Conservation (phyloP, 345 rosid genomes). For the Salix dunnii region DNA sequence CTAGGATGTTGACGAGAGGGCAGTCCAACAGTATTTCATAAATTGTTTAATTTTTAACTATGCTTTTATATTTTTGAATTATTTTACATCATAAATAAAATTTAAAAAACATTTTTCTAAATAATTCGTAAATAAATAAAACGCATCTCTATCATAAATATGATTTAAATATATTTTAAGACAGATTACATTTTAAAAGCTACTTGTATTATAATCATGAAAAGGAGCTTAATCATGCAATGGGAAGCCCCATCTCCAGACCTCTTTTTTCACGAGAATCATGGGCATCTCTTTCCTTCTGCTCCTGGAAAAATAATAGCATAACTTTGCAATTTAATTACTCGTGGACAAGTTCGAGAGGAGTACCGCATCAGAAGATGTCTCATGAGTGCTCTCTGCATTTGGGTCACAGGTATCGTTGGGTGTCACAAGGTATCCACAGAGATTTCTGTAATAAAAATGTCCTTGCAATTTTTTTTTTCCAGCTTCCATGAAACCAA, state of each 20-base stretch:
- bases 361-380: neutral
- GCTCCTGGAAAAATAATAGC: neutral
- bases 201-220: too few species aligned
- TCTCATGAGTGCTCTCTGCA: neutral
- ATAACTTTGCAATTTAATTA: neutral
- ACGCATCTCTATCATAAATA: too few species aligned
- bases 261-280: constrained; percentile 18
- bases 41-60: too few species aligned
- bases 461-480: neutral
- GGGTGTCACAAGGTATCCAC: neutral
- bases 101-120: too few species aligned
- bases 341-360: neutral
- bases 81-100: too few species aligned
- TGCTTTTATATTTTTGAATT: too few species aligned
- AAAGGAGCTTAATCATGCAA: constrained; percentile 34
- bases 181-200: too few species aligned
- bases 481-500: neutral
- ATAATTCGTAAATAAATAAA: too few species aligned
- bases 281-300: constrained; percentile 6
- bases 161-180: too few species aligned
- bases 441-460: neutral
- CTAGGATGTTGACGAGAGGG: too few species aligned
- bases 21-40: too few species aligned
- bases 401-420: neutral
- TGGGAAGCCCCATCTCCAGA: constrained; percentile 30